Evolutionary conservation across 108 stramenopile species (phyloP).

Genomic region (Nannochloropsis granulata): DNA sequence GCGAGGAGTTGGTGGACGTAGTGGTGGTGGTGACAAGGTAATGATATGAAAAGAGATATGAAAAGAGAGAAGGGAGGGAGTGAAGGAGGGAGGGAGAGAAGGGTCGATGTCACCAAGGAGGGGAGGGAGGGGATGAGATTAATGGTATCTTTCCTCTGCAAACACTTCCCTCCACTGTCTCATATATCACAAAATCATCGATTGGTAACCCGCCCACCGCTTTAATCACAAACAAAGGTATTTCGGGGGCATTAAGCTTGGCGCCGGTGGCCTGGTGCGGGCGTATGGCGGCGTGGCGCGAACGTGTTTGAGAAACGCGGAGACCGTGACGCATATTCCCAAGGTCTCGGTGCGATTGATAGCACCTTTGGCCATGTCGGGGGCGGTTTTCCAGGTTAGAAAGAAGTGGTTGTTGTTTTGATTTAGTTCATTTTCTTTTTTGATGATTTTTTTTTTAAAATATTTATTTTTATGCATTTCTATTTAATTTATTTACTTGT

Average conservation of each 20-base stretch:
- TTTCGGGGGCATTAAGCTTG: conserved; percentile 38
- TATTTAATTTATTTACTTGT: too few relatives aligned
- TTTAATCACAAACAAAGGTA: neutral
- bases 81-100: neutral
- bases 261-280: conserved; percentile 33
- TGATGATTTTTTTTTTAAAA: too few relatives aligned
- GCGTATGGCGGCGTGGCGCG: conserved; percentile 32
- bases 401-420: too few relatives aligned
- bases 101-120: neutral
- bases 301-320: conserved; percentile 23
- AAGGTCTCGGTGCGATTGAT: neutral
- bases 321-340: neutral
- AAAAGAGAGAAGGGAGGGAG: neutral
- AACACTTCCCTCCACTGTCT: too few relatives aligned
- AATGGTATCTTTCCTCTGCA: too few relatives aligned
- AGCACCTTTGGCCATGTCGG: neutral
- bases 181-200: too few relatives aligned
- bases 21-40: conserved; percentile 30
- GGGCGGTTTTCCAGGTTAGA: neutral
- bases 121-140: too few relatives aligned
- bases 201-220: too few relatives aligned
- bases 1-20: conserved; percentile 30
- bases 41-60: neutral
- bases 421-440: too few relatives aligned
- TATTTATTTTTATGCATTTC: too few relatives aligned